phyloP scores from a whole-genome alignment of 345 rosid species.

The Populus deltoides region DNA sequence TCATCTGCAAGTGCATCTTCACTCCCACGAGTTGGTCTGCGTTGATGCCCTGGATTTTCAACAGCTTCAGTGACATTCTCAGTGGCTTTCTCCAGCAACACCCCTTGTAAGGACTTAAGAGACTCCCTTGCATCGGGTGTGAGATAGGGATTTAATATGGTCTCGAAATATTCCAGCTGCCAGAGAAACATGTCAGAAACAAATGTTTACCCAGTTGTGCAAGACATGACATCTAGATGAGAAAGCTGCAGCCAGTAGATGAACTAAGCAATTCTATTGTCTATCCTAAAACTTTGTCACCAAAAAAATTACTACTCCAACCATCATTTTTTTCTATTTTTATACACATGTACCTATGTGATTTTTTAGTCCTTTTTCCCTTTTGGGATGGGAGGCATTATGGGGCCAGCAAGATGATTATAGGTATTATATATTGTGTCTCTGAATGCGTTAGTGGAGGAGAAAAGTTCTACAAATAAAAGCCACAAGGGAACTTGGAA shows the following conservation, averaged over 20 bases:
- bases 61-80: constrained; percentile 64
- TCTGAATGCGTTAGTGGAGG: neutral
- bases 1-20: constrained; percentile 87
- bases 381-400: neutral
- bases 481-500: neutral
- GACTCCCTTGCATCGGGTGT: constrained; percentile 81
- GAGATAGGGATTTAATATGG: constrained; percentile 70
- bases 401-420: neutral
- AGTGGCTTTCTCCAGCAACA: constrained; percentile 79
- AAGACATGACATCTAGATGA: neutral
- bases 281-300: neutral
- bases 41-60: constrained; percentile 66
- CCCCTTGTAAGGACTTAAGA: constrained; percentile 76
- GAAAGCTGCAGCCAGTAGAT: neutral
- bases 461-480: neutral
- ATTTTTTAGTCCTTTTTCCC: neutral
- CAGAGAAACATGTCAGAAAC: constrained; percentile 16
- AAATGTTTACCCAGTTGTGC: neutral
- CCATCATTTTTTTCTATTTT: neutral
- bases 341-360: neutral
- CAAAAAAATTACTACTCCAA: neutral
- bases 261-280: neutral
- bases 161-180: constrained; percentile 98
- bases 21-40: constrained; percentile 89
- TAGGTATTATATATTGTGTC: neutral